phyloP scores from a whole-genome alignment of 1,284 basidiomycete species.

The Psilocybe mexicana region DNA sequence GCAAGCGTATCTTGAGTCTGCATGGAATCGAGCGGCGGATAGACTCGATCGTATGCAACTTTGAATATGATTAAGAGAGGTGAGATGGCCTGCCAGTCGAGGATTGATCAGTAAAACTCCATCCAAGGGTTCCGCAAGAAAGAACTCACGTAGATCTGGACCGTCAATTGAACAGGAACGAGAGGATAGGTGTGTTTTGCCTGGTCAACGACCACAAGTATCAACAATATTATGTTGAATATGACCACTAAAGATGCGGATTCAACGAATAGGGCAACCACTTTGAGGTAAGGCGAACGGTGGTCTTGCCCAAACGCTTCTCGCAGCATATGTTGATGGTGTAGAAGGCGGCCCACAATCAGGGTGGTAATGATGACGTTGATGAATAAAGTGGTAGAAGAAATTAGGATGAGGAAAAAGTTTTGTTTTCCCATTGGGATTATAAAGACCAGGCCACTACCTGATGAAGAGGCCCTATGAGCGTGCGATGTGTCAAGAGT shows the following conservation, averaged over 20 bases:
- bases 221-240: constrained; percentile 17
- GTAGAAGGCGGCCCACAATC: constrained; percentile 19
- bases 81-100: constrained; percentile 1
- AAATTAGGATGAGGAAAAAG: constrained; percentile 6
- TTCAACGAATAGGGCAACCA: constrained; percentile 18
- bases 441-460: background rate
- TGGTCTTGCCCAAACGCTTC: constrained; percentile 13
- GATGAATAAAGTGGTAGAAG: constrained; percentile 16
- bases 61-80: constrained; percentile 8
- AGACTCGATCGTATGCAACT: constrained; percentile 4
- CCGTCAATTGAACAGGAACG: background rate
- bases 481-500: background rate
- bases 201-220: constrained; percentile 3
- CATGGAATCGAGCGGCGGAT: background rate
- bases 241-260: constrained; percentile 19
- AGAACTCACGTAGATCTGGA: background rate
- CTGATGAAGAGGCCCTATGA: background rate
- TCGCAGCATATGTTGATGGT: constrained; percentile 12
- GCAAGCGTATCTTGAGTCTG: background rate
- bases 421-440: background rate
- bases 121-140: background rate
- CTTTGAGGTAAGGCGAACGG: constrained; percentile 11
- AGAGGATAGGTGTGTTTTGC: background rate
- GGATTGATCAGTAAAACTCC: too few species aligned
- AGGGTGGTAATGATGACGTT: constrained; percentile 18